Evolutionary conservation across 805 yeast species (phyloP).

Genomic region (Candida anglica): DNA sequence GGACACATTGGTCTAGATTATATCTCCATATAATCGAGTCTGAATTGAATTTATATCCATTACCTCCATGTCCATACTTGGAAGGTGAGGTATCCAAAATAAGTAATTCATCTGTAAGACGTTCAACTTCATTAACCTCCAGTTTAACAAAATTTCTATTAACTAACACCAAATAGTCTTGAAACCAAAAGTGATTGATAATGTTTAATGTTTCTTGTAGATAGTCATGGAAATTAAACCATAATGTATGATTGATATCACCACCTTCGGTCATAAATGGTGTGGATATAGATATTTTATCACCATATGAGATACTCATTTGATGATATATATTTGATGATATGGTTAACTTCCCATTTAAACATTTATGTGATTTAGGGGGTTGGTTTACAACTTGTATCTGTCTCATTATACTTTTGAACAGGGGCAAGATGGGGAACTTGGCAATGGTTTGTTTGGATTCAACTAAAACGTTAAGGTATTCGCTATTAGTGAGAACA

Average conservation of each 20-base stretch:
- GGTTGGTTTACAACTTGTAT: slow-evolving; percentile 9
- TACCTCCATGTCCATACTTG: slow-evolving; percentile 30
- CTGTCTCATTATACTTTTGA: slow-evolving; percentile 21
- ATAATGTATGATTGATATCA: slow-evolving; percentile 28
- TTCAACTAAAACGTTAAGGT: slow-evolving; percentile 1
- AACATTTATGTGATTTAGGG: slow-evolving; percentile 1
- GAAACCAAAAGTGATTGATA: slow-evolving; percentile 31
- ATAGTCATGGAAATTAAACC: slow-evolving; percentile 36
- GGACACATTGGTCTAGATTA: slow-evolving; percentile 15
- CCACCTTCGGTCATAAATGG: slow-evolving; percentile 16
- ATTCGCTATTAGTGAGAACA: not conserved
- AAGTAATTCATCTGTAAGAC: slow-evolving; percentile 28
- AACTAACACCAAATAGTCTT: slow-evolving; percentile 28
- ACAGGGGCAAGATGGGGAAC: slow-evolving; percentile 27
- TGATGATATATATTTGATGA: slow-evolving; percentile 20
- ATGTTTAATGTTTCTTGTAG: slow-evolving; percentile 29
- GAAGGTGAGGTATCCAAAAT: slow-evolving; percentile 27
- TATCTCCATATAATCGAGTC: slow-evolving; percentile 39
- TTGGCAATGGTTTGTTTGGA: slow-evolving; percentile 12
- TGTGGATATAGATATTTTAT: slow-evolving; percentile 25
- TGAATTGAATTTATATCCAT: slow-evolving; percentile 28
- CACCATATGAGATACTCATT: slow-evolving; percentile 24
- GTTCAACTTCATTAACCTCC: slow-evolving; percentile 11
- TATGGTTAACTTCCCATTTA: slow-evolving; percentile 18
- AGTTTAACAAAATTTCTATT: slow-evolving; percentile 20